Base-by-base conservation (phyloP, 257 asterid genomes). In the Phtheirospermum japonicum region DNA sequence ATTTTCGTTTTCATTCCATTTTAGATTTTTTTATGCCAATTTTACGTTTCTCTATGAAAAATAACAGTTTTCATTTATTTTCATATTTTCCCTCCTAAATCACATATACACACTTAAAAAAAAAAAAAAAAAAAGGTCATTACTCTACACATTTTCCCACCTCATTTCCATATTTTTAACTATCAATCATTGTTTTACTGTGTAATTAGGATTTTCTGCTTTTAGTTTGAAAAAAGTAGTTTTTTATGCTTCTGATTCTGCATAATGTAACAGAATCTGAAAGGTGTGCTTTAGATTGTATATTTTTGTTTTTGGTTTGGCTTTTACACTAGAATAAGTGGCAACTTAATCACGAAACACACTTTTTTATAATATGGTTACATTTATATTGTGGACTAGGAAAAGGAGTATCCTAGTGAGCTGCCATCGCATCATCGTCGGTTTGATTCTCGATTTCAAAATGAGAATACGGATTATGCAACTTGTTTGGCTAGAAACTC, bases 401-500 rank as follows among this genome's bases (percentile, higher is more conserved):
- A 72, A 43, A 28, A 60, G 18, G 76, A 72, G 70, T 48, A 66
- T 67, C 74, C 48, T 40, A 73, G 79, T 52, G 80, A 68, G 26
- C 28, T 23, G 28, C 53, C 32, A 16, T 40, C 48, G 49, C 12
- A 68, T 59, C 36, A 65, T 57, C 57, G 65, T 64, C 59, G 64
- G 0, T 52, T 61, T 64, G 82, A 66, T 57, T 65, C 67, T 78
- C 76, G 61, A 30, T 62, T 70, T 43, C 71, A 70, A 57, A 64
- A 77, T 53, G 85, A 75, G 56, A 23, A 23, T 3, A 58, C 28
- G n/a, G 81, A 78, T 50, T 67, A 65, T 26, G n/a, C 45, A 10
- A 33, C 58, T 43, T 60, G 79, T 70, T 59, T 81, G 68, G 82
- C 75, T 48, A 75, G 73, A 68, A 77, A 76, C 72, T 40, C 83